These are phyloP conservation scores for Candida glaebosa DNA, from an alignment of 805 yeast genomes.

Conservation along the genomic window DNA sequence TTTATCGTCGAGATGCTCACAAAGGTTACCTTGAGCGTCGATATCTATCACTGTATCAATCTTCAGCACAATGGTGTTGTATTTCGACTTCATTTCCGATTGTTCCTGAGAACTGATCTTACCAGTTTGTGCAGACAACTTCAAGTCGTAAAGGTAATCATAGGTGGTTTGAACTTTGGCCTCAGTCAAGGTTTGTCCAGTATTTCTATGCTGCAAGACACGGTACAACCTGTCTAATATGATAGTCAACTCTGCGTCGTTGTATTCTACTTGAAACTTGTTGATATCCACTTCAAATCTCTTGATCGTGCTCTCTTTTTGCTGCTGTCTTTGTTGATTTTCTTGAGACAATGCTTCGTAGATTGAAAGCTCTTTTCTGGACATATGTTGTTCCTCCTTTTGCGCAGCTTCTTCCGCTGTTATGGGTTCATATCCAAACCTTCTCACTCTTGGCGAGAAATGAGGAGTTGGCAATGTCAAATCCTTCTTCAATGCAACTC, in stretches of 20 bases:
- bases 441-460: slow-evolving; percentile 81
- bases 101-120: slow-evolving; percentile 30
- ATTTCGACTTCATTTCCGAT: slow-evolving; percentile 21
- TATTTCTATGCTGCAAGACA: slow-evolving; percentile 45
- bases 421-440: slow-evolving; percentile 70
- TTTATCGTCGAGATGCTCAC: slow-evolving; percentile 31
- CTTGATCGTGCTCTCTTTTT: slow-evolving; percentile 22
- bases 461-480: slow-evolving; percentile 80
- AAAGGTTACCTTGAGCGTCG: slow-evolving; percentile 42
- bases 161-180: slow-evolving; percentile 59
- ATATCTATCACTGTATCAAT: slow-evolving; percentile 48
- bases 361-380: slow-evolving; percentile 63
- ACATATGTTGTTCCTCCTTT: slow-evolving; percentile 57
- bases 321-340: slow-evolving; percentile 37
- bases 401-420: slow-evolving; percentile 47
- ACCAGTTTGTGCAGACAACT: slow-evolving; percentile 35
- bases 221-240: slow-evolving; percentile 47
- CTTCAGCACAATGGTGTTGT: slow-evolving; percentile 32
- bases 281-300: slow-evolving; percentile 7
- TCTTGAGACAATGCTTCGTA: slow-evolving; percentile 48
- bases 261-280: slow-evolving; percentile 27
- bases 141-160: slow-evolving; percentile 43
- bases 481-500: slow-evolving; percentile 70
- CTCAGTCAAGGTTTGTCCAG: slow-evolving; percentile 55
- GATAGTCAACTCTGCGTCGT: slow-evolving; percentile 17